Base-by-base conservation (phyloP, 768 basidiomycete genomes). In the Pleurotus pulmonarius region DNA sequence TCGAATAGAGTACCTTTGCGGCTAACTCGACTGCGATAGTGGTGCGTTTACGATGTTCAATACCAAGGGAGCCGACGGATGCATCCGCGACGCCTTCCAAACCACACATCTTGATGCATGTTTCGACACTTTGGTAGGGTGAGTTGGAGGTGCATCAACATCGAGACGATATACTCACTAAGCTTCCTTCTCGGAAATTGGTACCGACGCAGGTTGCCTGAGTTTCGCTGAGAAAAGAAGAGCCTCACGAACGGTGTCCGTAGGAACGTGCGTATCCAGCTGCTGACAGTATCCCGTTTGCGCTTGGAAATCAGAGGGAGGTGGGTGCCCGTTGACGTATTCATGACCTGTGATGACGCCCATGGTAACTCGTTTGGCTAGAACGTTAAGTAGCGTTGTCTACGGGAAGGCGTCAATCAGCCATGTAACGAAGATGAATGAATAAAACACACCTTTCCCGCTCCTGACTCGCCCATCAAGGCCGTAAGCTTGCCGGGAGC, bases 281-380 rank as follows among this genome's bases (percentile, higher is more conserved):
- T 96, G 94, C 64, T 95, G 92, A 57, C 87, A 90, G 64, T 93
- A 95, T 0, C 90, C 92, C 47, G 84, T 87, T 73, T 87, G 86
- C 57, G 87, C 74, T 60, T 80, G 78, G 61, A 86, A 88, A 60
- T 88, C 81, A 0, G 67, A 63, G 8, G 84, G 85, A 20, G 80
- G 71, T 0, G 69, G 56, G 49, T 77, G 80, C 0, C 83, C 77
- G 63, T 88, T 79, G 65, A 88, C 77, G 64, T 82, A 73, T 58
- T 73, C 72, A 55, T 82, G 77, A 1, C 84, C 83, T 3, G 62
- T 65, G 6, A 85, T 68, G 6, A 83, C 73, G 5, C 83, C 83
- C 7, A 70, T 72, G 45, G 67, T 68, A 1, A 71, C 67, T 2
- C 82, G 75, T 57, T 82, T 74, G 15, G 84, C 83, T 3, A 84